Conservation (phyloP, 2,329 filamentous ascomycete genomes). For the Volutella citrinella region DNA sequence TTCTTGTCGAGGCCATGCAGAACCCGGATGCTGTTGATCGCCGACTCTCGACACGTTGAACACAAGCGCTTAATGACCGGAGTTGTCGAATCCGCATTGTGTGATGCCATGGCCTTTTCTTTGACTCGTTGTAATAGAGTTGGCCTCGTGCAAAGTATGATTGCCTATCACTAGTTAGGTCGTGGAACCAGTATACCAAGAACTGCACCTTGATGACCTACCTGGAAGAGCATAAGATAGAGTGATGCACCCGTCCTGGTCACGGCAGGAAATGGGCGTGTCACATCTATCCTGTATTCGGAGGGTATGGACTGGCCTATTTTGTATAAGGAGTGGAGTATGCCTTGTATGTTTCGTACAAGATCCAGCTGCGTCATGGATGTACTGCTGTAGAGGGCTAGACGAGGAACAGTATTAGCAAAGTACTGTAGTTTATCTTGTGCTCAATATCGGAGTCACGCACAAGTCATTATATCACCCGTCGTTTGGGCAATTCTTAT, state of each 20-base stretch:
- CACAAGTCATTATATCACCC: constrained; percentile 27
- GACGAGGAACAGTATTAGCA: background rate
- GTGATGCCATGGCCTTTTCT: no score
- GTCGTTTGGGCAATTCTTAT: constrained; percentile 25
- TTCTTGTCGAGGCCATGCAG: constrained; percentile 19
- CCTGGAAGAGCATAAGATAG: constrained; percentile 26
- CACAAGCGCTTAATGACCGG: constrained; percentile 19
- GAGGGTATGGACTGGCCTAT: constrained; percentile 23
- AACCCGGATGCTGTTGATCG: constrained; percentile 24
- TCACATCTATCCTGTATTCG: constrained; percentile 20
- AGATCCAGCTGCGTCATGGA: constrained; percentile 23
- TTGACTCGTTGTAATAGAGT: constrained; percentile 27
- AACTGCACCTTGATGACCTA: no score
- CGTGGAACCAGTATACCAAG: background rate
- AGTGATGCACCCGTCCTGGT: constrained; percentile 24
- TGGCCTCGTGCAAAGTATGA: constrained; percentile 27
- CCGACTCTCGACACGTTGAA: constrained; percentile 24
- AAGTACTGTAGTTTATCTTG: background rate
- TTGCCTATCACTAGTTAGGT: constrained; percentile 15
- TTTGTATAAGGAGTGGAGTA: constrained; percentile 17
- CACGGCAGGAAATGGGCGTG: constrained; percentile 14
- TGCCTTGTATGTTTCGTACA: constrained; percentile 22
- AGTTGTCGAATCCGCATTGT: no score
- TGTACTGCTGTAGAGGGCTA: constrained; percentile 24
- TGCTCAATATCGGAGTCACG: background rate